Conservation (phyloP, 208 protist species). For the Acanthamoeba castellanii region DNA sequence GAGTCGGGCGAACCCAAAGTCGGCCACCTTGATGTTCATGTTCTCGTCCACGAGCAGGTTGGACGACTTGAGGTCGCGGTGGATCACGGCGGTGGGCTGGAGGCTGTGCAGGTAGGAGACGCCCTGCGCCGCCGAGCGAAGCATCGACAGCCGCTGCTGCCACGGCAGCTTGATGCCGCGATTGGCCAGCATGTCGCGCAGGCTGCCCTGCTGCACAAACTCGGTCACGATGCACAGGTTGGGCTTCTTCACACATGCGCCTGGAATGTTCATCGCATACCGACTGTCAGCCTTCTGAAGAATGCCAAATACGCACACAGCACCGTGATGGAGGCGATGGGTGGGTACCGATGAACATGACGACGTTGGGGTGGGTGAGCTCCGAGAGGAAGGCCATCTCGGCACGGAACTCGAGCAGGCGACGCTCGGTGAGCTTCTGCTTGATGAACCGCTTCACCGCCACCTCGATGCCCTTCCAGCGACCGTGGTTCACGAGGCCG, state of each 20-base stretch:
- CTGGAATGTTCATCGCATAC: background rate
- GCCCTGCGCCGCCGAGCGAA: background rate
- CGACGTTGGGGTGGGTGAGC: slow-evolving; percentile 65
- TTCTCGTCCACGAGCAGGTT: too few species aligned
- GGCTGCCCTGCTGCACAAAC: slow-evolving; percentile 81
- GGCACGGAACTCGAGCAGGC: slow-evolving; percentile 54
- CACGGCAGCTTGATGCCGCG: slow-evolving; percentile 7
- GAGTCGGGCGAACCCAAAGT: too few species aligned
- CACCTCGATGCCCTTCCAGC: slow-evolving; percentile 69
- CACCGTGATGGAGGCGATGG: background rate
- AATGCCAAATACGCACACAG: background rate
- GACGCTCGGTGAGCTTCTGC: slow-evolving; percentile 56
- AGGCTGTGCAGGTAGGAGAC: slow-evolving; percentile 56
- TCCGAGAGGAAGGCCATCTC: slow-evolving; percentile 70
- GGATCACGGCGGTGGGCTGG: background rate
- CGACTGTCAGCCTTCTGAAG: too few species aligned
- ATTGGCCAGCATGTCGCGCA: slow-evolving; percentile 78
- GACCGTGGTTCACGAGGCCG: slow-evolving; percentile 30
- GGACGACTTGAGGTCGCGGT: slow-evolving; percentile 32
- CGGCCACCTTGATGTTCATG: too few species aligned
- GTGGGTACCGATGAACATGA: slow-evolving; percentile 39
- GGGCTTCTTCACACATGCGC: slow-evolving; percentile 76
- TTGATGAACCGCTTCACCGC: slow-evolving; percentile 70
- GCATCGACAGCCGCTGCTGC: background rate
- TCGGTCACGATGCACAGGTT: slow-evolving; percentile 86